Evolutionary conservation across 176 grass and related monocot species (phyloP), one percentile per base, ranked within the genome.

Genomic region (Juncus inflexus): DNA sequence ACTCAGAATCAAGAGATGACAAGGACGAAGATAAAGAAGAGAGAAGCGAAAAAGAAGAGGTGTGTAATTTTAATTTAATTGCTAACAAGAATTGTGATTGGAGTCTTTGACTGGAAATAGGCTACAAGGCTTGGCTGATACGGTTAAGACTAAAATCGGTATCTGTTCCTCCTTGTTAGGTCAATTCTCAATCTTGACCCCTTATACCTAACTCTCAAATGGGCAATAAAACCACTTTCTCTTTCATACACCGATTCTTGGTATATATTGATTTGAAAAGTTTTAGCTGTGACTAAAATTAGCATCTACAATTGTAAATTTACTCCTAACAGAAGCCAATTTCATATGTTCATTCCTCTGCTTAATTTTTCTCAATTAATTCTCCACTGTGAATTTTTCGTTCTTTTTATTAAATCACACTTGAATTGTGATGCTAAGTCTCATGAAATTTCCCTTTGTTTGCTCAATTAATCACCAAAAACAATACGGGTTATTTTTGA

Each of bases 41-140:
- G 7, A 50, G 19, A 65, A 69, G 9, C n/a, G 43, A 74, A 6
- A 72, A 90, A 40, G 73, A 81, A 35, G 71, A 85, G 72, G 85
- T 80, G 52, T 11, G 35, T 50, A 3, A 28, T 11, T 37, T 19
- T 3, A 9, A 58, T 51, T 43, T 42, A 37, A 28, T 28, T 28
- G 19, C 12, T 42, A 5, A 42, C 39, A 15, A 37, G 59, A 5
- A 12, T 40, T 55, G 42, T 28, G 9, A 52, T 69, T 37, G 13
- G 60, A 41, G 42, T 67, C 7, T 4, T 74, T 3, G 19, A 56
- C 57, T 59, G 10, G 37, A 12, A 38, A 11, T 41, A 19, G 3
- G 3, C 39, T 13, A 74, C 37, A 43, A 41, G 39, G 10, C 15
- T 6, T 45, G 37, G 42, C 52, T 38, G 9, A n/a, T 58, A 13